phyloP scores from a whole-genome alignment of 140 eudicot genomes.

The Flaveria floridana region DNA sequence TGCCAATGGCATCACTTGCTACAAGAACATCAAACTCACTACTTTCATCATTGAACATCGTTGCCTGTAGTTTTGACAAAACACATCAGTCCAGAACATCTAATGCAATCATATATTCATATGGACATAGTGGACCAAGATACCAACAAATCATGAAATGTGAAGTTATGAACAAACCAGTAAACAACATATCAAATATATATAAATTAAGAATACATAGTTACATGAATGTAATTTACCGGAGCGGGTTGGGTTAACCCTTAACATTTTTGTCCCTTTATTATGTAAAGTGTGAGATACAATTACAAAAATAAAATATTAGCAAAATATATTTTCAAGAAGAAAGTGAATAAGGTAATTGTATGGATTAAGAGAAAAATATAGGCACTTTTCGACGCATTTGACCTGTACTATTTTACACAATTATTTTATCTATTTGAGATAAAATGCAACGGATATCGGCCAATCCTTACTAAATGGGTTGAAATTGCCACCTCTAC shows the following conservation, averaged over 20 bases:
- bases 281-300: neutral
- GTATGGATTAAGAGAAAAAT: neutral
- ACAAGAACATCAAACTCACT: conserved; percentile 97
- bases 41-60: conserved; percentile 86
- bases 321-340: no score
- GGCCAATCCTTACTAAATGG: neutral
- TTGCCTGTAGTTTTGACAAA: conserved; percentile 74
- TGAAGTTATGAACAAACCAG: neutral
- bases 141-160: conserved; percentile 12
- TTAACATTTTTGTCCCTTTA: neutral
- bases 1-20: conserved; percentile 98
- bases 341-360: neutral
- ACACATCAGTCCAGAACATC: neutral
- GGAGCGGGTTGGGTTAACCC: neutral
- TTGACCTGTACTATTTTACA: neutral
- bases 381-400: neutral
- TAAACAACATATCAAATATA: neutral
- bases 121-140: conserved; percentile 6
- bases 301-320: neutral
- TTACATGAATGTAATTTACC: neutral
- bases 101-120: conserved; percentile 19
- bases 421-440: neutral
- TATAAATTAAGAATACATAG: neutral
- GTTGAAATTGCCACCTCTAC: neutral
- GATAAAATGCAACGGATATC: neutral